These are phyloP conservation scores for Boletales sp. DNA, from an alignment of 768 basidiomycete genomes.

Conservation along the genomic window DNA sequence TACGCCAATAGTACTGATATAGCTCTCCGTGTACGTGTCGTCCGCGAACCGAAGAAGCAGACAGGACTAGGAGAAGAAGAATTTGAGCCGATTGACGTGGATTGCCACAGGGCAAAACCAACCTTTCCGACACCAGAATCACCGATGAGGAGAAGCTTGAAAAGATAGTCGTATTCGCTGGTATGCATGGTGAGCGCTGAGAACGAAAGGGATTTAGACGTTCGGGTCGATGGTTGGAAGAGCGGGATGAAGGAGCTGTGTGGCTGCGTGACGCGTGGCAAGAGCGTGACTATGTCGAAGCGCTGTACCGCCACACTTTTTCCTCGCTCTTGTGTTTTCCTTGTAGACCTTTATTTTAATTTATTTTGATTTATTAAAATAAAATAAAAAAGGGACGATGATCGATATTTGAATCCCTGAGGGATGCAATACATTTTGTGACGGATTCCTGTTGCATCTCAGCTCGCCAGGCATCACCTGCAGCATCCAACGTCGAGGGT, in stretches of 20 bases:
- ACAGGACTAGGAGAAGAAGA: constrained; percentile 65
- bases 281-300: constrained; percentile 27
- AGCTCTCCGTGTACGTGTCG: constrained; percentile 96
- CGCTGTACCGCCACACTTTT: constrained; percentile 24
- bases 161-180: constrained; percentile 93
- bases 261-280: constrained; percentile 32
- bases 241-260: constrained; percentile 33
- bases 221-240: constrained; percentile 29
- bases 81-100: constrained; percentile 22
- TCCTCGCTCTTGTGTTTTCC: not conserved
- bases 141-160: constrained; percentile 93
- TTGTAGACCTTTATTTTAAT: too few species aligned
- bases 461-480: too few species aligned
- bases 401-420: too few species aligned
- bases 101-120: constrained; percentile 21
- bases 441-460: too few species aligned
- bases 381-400: too few species aligned
- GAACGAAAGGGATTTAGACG: constrained; percentile 26
- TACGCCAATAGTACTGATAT: constrained; percentile 96
- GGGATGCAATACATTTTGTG: too few species aligned
- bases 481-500: too few species aligned
- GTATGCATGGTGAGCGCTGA: constrained; percentile 65
- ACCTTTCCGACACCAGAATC: constrained; percentile 96
- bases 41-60: constrained; percentile 90
- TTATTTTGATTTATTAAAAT: too few species aligned